phyloP scores from a whole-genome alignment of 2,329 filamentous ascomycete species.

The Colletotrichum viniferum region DNA sequence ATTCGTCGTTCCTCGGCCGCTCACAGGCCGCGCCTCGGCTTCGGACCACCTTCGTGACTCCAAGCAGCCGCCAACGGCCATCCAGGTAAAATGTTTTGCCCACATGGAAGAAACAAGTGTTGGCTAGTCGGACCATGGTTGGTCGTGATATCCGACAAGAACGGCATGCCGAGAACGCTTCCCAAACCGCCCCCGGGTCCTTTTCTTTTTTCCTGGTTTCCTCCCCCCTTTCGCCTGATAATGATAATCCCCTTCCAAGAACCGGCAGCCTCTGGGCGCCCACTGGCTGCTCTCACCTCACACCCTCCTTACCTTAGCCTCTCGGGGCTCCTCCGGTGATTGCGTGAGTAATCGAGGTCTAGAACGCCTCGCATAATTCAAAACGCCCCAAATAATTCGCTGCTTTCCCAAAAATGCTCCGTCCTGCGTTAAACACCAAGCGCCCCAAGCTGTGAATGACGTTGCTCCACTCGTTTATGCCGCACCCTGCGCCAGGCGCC shows the following conservation, averaged over 20 bases:
- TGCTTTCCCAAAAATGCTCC: not conserved
- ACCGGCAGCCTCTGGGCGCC: not conserved
- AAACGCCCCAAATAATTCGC: not conserved
- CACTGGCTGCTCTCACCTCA: not conserved
- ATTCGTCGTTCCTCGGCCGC: not conserved
- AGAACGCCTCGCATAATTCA: constrained; percentile 8
- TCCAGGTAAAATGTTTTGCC: not conserved
- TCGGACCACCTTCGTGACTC: not conserved
- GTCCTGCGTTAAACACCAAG: not conserved
- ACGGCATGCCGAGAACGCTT: not conserved
- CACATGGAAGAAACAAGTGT: not conserved
- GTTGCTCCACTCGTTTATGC: not conserved
- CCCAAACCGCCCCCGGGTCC: not conserved
- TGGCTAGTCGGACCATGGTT: not conserved
- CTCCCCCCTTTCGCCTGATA: not conserved
- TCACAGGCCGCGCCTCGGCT: not conserved
- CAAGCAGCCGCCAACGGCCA: not conserved
- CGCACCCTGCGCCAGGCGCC: not conserved
- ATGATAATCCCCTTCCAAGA: not conserved
- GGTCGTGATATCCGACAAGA: not conserved
- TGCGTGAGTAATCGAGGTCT: not conserved
- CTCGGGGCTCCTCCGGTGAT: not conserved
- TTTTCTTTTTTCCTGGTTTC: not conserved
- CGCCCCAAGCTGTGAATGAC: not conserved
- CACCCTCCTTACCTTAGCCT: not conserved